These are phyloP conservation scores for Pholiota adiposa DNA, from an alignment of 1,284 basidiomycete genomes.

Conservation along the genomic window DNA sequence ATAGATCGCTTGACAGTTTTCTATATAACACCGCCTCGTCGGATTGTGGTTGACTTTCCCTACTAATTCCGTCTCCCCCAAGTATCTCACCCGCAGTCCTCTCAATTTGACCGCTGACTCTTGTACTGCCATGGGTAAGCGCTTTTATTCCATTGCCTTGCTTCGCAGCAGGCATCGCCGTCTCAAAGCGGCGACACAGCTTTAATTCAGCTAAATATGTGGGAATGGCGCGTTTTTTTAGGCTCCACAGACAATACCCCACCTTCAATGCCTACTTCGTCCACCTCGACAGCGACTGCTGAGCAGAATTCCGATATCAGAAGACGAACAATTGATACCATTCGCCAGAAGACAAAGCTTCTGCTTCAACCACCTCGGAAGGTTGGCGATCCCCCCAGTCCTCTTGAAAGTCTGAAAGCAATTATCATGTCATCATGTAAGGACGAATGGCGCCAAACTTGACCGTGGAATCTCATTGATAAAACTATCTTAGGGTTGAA, in stretches of 20 bases:
- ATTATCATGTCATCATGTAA: slow-evolving; percentile 59
- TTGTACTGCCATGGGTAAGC: neutral
- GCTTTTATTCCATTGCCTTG: neutral
- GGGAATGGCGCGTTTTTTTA: neutral
- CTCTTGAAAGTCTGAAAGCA: slow-evolving; percentile 47
- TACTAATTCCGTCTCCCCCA: neutral
- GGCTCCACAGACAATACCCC: neutral
- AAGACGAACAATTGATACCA: neutral
- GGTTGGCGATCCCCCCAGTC: slow-evolving; percentile 46
- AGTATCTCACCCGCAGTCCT: neutral
- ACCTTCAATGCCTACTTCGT: neutral
- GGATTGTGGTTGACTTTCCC: neutral
- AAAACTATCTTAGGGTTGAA: slow-evolving; percentile 56
- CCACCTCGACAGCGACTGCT: neutral
- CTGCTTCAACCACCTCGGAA: slow-evolving; percentile 36
- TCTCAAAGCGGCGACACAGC: no score
- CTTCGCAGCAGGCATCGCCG: no score
- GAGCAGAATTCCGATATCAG: neutral
- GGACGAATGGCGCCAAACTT: slow-evolving; percentile 22
- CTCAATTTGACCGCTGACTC: neutral
- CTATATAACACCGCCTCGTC: neutral
- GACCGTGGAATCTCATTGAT: neutral
- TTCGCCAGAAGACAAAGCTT: slow-evolving; percentile 13
- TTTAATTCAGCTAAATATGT: neutral
- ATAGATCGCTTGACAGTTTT: neutral